A percentile compares a stretch with the other conserved stretches of the same genome.
Evolutionary conservation across 108 stramenopile species (phyloP).

Genomic region (Skeletonema costatum): DNA sequence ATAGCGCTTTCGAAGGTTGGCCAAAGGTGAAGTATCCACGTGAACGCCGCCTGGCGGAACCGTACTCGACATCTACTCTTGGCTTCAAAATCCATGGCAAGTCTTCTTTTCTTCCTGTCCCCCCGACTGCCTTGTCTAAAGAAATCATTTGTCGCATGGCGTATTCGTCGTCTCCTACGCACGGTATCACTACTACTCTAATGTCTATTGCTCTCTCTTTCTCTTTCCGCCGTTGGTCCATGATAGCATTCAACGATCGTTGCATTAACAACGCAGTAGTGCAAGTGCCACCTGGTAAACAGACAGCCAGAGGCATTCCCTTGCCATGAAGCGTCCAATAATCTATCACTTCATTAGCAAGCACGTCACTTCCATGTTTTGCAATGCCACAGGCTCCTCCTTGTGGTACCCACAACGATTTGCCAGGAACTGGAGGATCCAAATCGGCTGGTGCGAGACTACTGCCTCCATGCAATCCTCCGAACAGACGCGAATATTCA

Average conservation of each 20-base stretch:
- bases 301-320: conserved; percentile 66
- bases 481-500: conserved; percentile 75
- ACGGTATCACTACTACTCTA: conserved; percentile 80
- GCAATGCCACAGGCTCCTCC: conserved; percentile 71
- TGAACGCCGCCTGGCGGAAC: conserved; percentile 21
- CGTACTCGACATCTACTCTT: conserved; percentile 34
- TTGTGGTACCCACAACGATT: conserved; percentile 81
- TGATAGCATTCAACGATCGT: conserved; percentile 49
- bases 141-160: conserved; percentile 80
- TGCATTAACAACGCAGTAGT: conserved; percentile 76
- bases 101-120: conserved; percentile 44
- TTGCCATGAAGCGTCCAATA: conserved; percentile 68
- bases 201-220: conserved; percentile 56
- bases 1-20: conserved; percentile 57
- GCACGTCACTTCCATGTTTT: conserved; percentile 47
- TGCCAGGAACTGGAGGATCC: conserved; percentile 58
- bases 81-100: conserved; percentile 67
- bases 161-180: conserved; percentile 82
- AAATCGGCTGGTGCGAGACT: conserved; percentile 55
- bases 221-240: conserved; percentile 15
- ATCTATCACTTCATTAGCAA: conserved; percentile 47
- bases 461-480: conserved; percentile 65
- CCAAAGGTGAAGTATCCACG: conserved; percentile 74
- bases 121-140: conserved; percentile 52
- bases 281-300: conserved; percentile 85